Conservation (phyloP, 2,329 filamentous ascomycete genomes). For the Acephala macrosclerotiorum region DNA sequence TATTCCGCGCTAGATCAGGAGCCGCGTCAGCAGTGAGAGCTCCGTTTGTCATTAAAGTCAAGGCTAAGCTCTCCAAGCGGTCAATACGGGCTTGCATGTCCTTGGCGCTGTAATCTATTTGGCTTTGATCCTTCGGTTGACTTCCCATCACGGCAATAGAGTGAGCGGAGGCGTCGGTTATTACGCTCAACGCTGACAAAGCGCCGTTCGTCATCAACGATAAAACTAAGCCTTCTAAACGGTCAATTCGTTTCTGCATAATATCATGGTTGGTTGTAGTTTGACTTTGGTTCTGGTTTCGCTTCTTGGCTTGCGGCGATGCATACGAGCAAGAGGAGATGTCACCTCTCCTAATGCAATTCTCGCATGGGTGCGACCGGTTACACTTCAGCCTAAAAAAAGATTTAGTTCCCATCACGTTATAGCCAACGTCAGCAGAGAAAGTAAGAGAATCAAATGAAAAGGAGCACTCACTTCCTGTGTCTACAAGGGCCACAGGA, state of each 20-base stretch:
- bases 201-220: slow-evolving; percentile 92
- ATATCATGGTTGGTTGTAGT: slow-evolving; percentile 78
- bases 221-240: slow-evolving; percentile 88
- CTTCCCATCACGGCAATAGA: no score
- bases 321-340: slow-evolving; percentile 87
- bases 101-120: no score
- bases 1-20: no score
- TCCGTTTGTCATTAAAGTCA: no score
- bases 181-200: slow-evolving; percentile 52
- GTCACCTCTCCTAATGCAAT: slow-evolving; percentile 89
- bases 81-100: no score
- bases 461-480: slow-evolving; percentile 72
- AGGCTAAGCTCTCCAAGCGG: no score
- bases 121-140: no score
- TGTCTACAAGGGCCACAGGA: slow-evolving; percentile 92
- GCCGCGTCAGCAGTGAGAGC: no score
- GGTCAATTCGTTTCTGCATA: slow-evolving; percentile 98
- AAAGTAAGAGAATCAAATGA: slow-evolving; percentile 21
- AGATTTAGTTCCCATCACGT: slow-evolving; percentile 46
- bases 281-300: slow-evolving; percentile 77
- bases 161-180: no score
- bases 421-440: slow-evolving; percentile 25
- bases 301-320: slow-evolving; percentile 64
- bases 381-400: slow-evolving; percentile 84
- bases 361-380: slow-evolving; percentile 88